These are phyloP conservation scores for Penicillium decumbens DNA, from an alignment of 2,329 filamentous ascomycete species.

Conservation along the genomic window DNA sequence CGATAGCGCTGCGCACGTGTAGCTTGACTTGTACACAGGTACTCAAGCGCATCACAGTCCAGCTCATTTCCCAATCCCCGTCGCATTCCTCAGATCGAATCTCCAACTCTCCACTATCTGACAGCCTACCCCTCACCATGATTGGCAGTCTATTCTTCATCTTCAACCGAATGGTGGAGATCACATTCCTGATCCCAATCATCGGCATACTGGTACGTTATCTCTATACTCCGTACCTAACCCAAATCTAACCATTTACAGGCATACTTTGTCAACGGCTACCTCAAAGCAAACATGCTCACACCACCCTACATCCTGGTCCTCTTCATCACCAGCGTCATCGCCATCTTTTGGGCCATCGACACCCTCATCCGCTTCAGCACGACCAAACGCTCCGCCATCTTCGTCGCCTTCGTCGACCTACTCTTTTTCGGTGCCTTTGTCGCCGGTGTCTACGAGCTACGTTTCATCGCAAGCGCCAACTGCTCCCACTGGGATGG, in stretches of 20 bases:
- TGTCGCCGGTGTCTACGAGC: constrained; percentile 56
- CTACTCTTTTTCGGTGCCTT: constrained; percentile 60
- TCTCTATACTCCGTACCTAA: background rate
- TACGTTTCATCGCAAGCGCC: constrained; percentile 54
- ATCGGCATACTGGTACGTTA: constrained; percentile 56
- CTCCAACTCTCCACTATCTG: background rate
- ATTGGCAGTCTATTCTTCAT: constrained; percentile 56
- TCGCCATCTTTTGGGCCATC: constrained; percentile 58
- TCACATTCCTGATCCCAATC: constrained; percentile 59
- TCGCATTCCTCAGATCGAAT: constrained; percentile 20
- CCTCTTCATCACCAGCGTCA: constrained; percentile 60
- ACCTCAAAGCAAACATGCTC: constrained; percentile 52
- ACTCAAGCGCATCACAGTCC: constrained; percentile 1
- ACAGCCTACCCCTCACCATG: constrained; percentile 35
- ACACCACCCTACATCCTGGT: constrained; percentile 59
- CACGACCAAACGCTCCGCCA: constrained; percentile 54
- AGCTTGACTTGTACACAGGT: constrained; percentile 5
- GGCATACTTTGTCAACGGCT: constrained; percentile 59
- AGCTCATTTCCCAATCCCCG: background rate
- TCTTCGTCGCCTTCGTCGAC: constrained; percentile 59
- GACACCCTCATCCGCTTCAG: constrained; percentile 58
- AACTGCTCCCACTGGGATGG: constrained; percentile 63
- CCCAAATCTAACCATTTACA: constrained; percentile 18
- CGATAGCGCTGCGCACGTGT: constrained; percentile 10
- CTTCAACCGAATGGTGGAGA: constrained; percentile 57